Percentiles rank a stretch among this genome's conserved stretches.
These are phyloP conservation scores for Sphagnum fallax DNA, from an alignment of 228 moss, liverwort and hornwort species.

Conservation along the genomic window DNA sequence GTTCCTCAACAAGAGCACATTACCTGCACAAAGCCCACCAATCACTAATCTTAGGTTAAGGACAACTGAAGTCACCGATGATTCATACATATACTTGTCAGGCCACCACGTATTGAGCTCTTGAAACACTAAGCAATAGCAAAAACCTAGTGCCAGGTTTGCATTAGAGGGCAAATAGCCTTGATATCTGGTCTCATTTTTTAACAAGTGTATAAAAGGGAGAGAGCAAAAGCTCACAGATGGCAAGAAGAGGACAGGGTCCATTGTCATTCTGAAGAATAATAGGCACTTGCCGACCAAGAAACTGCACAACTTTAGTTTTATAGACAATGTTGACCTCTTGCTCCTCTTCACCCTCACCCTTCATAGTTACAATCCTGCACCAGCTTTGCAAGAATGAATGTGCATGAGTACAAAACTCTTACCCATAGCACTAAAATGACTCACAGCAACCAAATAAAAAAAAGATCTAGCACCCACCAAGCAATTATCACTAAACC, in stretches of 20 bases:
- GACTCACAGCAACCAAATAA: too few relatives aligned
- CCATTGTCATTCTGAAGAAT: constrained; percentile 98
- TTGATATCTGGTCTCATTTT: too few relatives aligned
- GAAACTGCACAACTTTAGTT: constrained; percentile 78
- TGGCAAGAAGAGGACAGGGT: constrained; percentile 95
- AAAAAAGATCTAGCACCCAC: too few relatives aligned
- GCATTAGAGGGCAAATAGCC: too few relatives aligned
- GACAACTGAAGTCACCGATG: too few relatives aligned
- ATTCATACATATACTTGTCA: too few relatives aligned
- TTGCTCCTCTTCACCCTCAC: constrained; percentile 87
- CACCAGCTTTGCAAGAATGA: not conserved
- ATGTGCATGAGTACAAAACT: too few relatives aligned
- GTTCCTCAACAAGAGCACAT: constrained; percentile 84
- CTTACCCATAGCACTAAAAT: too few relatives aligned
- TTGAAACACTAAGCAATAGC: too few relatives aligned
- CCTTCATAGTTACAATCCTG: constrained; percentile 48
- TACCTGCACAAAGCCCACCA: constrained; percentile 42
- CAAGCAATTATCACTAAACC: too few relatives aligned
- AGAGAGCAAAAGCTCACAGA: constrained; percentile 55
- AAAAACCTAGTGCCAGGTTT: too few relatives aligned
- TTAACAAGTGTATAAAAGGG: not conserved
- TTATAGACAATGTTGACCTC: constrained; percentile 69
- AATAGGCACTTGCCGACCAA: constrained; percentile 87
- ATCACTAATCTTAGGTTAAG: not conserved
- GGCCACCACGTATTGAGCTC: too few relatives aligned